These are phyloP conservation scores for Effrenium voratum DNA, from an alignment of 73 alveolate genomes.

Conservation along the genomic window DNA sequence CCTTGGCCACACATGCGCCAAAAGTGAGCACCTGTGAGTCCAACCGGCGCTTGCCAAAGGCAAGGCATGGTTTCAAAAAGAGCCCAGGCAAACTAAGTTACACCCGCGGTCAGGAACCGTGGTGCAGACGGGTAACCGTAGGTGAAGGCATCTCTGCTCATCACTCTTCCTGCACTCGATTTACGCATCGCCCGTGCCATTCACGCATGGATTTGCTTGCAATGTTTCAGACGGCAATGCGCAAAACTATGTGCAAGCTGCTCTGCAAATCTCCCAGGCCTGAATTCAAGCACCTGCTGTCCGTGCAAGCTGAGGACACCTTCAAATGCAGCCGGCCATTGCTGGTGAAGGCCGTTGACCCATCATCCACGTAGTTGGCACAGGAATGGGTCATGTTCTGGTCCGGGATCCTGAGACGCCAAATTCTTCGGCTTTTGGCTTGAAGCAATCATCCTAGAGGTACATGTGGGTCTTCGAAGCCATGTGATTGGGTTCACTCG, in stretches of 20 bases:
- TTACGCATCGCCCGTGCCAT: not conserved
- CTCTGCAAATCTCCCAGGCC: not conserved
- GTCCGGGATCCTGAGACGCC: slow-evolving; percentile 44
- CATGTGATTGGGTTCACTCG: not conserved
- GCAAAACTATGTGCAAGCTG: not conserved
- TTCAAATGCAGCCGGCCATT: slow-evolving; percentile 53
- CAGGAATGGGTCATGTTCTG: slow-evolving; percentile 93
- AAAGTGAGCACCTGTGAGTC: not conserved
- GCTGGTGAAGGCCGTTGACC: slow-evolving; percentile 45
- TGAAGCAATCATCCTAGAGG: not conserved
- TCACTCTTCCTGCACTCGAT: slow-evolving; percentile 1
- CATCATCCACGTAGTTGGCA: slow-evolving; percentile 80
- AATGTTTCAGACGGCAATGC: not conserved
- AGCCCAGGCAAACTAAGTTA: not conserved
- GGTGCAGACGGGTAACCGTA: not conserved
- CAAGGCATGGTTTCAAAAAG: not conserved
- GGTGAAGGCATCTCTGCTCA: slow-evolving; percentile 91
- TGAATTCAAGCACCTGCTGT: slow-evolving; percentile 61
- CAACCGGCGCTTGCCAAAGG: not conserved
- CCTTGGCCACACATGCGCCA: not conserved
- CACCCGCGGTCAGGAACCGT: not conserved
- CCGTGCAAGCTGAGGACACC: slow-evolving; percentile 75
- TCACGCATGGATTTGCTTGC: not conserved
- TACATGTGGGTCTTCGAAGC: not conserved
- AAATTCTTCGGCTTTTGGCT: not conserved